These are phyloP conservation scores for Nannizziopsis barbatae DNA, from an alignment of 2,329 filamentous ascomycete genomes.

Conservation along the genomic window DNA sequence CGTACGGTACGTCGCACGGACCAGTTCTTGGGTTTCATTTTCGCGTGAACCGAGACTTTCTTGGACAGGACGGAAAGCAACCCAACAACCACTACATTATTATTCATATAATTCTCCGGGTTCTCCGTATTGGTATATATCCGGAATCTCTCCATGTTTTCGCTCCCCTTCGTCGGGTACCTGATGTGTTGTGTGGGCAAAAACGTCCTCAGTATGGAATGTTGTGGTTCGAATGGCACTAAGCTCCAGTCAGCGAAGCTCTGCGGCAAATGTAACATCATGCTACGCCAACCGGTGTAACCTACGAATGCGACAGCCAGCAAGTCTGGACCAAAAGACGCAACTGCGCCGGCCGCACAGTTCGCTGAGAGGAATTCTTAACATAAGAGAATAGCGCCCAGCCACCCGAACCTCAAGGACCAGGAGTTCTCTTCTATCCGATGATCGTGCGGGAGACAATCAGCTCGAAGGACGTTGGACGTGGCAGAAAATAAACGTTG, in stretches of 20 bases:
- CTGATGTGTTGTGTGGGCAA: background rate
- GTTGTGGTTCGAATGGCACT: background rate
- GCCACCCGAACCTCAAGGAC: no score
- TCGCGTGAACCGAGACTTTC: background rate
- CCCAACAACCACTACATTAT: background rate
- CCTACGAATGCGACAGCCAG: slow-evolving; percentile 7
- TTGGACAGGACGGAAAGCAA: background rate
- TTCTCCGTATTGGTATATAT: no score
- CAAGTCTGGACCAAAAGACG: background rate
- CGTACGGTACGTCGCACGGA: slow-evolving; percentile 7
- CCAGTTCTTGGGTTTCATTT: slow-evolving; percentile 7
- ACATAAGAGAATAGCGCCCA: no score
- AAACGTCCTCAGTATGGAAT: background rate
- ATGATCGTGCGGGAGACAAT: no score
- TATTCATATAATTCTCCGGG: no score
- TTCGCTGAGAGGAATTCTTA: no score
- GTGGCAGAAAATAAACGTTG: no score
- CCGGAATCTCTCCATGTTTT: no score
- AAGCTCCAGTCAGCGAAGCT: background rate
- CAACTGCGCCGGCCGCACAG: no score
- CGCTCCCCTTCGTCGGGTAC: no score
- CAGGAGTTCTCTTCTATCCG: no score
- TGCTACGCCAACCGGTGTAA: slow-evolving; percentile 8
- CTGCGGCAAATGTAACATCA: slow-evolving; percentile 6
- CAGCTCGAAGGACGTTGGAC: no score